Base-by-base conservation (phyloP, 1,139 yeast genomes). In the Hyphopichia buzzinii region DNA sequence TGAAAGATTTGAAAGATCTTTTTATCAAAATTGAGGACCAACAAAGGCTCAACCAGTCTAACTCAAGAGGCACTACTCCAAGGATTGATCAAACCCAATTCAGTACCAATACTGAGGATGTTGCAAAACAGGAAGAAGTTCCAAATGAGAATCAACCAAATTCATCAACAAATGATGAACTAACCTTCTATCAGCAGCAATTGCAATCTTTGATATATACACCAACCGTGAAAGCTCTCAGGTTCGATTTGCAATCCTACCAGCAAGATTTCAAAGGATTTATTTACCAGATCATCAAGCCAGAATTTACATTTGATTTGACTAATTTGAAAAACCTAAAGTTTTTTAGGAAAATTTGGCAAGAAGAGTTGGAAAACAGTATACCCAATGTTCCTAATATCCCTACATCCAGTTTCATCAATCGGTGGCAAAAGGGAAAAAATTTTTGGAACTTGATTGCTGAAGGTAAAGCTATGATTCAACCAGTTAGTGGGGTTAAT, bases 401-500 rank as follows among this genome's bases (percentile, higher is more conserved):
- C 17, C 49, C 58, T n/a, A 46, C 52, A n/a, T 50, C 57, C 23
- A 64, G 61, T 36, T 60, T 71, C 36, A 63, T 71, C 36, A 68
- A 64, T 47, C 55, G 75, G 42, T 71, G 74, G 74, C 70, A 60
- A 41, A 67, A 67, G 52, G 71, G 70, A 4, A 69, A 66, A 48
- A 70, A 79, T 30, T 73, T 87, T 43, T 69, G 89, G 74, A 62
- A 70, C 36, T 74, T 82, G 25, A 72, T 90, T 44, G 72, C 84
- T 29, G 96, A 89, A 36, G 95, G 95, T 4, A 74, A 84, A 32
- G 89, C 87, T 6, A 73, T 81, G 11, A 81, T 92, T 29, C 96
- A 89, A 58, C 97, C 98, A 1, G 75, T 90, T 11, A 81, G 89
- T 38, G 95, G 92, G 0, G 74, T 84, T 26, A 88, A 87, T 50